Base-by-base conservation (phyloP, 2,329 filamentous ascomycete genomes). In the Didymellaceae sp. region DNA sequence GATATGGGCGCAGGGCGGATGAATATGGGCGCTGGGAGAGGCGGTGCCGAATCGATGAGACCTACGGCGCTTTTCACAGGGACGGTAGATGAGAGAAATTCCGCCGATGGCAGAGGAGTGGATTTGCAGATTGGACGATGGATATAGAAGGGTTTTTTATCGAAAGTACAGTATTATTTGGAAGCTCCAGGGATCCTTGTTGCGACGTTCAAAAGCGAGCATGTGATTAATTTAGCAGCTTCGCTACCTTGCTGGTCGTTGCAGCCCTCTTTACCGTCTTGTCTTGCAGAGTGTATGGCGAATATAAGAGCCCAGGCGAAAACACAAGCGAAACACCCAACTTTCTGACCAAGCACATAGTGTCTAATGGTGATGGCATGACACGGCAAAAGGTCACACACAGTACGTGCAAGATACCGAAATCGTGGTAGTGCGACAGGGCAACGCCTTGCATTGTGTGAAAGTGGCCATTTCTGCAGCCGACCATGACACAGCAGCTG, bases 401-500 rank as follows among this genome's bases (percentile, higher is more conserved):
- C 25, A 21, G 48, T 43, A 37, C 37, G 42, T 38, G 48, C 42
- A 37, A 32, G 24, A 20, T 22, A 37, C 41, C 47, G n/a, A 13
- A 51, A 41, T 40, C 28, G 34, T 51, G 34, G 24, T 35, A 20
- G 30, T 51, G 35, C 45, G 41, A 45, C 41, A 17, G 22, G 30
- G 16, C 6, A 9, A 41, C 14, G 48, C 38, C 45, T 46, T 43
- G 48, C 21, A 33, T 28, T 16, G 20, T 16, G 21, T 43, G 38
- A 52, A 52, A 42, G 48, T 46, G 46, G 48, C 37, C 42, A 1
- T 38, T 13, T 52, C 42, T 46, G 48, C 42, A 52, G 48, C 37
- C 42, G n/a, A 21, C 8, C 20, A 31, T 42, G 18, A 43, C 37
- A 52, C 48, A 52, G 21, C 42, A 52, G 41, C 37, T 37, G 42